phyloP scores from a whole-genome alignment of 305 asterid species.

The Withania somnifera region DNA sequence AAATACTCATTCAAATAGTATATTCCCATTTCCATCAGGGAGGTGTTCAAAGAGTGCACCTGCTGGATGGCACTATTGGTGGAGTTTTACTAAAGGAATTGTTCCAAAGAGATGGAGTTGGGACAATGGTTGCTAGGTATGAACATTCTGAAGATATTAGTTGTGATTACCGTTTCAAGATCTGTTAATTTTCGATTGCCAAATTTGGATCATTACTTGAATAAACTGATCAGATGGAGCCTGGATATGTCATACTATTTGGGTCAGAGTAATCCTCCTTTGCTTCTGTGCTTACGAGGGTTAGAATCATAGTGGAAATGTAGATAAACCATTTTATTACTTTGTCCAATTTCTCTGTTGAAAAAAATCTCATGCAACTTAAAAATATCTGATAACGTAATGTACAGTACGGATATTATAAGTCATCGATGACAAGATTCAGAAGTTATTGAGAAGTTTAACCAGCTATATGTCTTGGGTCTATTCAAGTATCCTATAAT shows the following conservation, averaged over 20 bases:
- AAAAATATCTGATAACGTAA: background rate
- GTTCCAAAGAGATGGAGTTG: conserved; percentile 87
- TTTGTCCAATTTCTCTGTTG: background rate
- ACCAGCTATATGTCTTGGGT: background rate
- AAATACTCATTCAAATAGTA: background rate
- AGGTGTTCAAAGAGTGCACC: conserved; percentile 89
- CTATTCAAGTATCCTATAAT: background rate
- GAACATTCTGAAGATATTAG: conserved; percentile 2
- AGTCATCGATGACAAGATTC: background rate
- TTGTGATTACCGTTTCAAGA: background rate
- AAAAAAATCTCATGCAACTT: background rate
- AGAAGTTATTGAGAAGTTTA: background rate
- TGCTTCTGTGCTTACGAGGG: background rate
- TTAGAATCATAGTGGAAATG: background rate
- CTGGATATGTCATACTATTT: background rate
- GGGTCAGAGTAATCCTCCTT: background rate
- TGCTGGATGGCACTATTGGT: conserved; percentile 77
- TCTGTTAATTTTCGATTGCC: background rate
- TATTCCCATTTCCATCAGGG: conserved; percentile 34
- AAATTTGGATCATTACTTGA: too few species aligned
- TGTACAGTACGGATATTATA: background rate
- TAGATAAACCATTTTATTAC: background rate
- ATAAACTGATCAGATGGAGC: background rate
- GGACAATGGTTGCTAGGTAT: conserved; percentile 88
- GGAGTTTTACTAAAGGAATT: conserved; percentile 78